phyloP scores from a whole-genome alignment of 768 basidiomycete species.

The Megacollybia marginata region DNA sequence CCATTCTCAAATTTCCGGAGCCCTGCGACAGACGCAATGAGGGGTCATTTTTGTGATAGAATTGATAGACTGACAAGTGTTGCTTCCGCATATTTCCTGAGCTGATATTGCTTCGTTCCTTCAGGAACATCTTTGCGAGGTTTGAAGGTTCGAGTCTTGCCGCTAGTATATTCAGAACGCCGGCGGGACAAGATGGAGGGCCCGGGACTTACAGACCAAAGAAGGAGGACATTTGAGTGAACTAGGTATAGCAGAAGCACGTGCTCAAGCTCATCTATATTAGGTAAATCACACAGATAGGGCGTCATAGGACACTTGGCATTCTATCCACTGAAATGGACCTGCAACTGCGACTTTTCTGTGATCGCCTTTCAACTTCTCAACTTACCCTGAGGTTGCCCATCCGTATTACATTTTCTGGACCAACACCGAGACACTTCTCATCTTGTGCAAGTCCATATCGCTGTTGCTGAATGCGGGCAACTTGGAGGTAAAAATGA shows the following conservation, averaged over 20 bases:
- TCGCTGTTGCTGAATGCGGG: too few species aligned
- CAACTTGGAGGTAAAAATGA: conserved; percentile 63
- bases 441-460: too few species aligned
- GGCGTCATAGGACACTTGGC: too few species aligned
- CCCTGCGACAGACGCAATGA: conserved; percentile 42
- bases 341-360: not conserved
- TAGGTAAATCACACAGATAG: too few species aligned
- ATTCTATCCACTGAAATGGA: too few species aligned
- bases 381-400: conserved; percentile 51
- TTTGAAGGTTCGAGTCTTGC: conserved; percentile 93
- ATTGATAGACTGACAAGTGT: conserved; percentile 54
- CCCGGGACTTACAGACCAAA: conserved; percentile 65
- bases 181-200: not conserved
- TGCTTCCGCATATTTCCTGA: conserved; percentile 97
- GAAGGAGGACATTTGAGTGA: conserved; percentile 67
- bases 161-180: conserved; percentile 33
- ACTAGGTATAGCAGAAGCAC: too few species aligned
- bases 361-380: not conserved
- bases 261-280: too few species aligned
- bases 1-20: conserved; percentile 88
- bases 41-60: not conserved
- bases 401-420: conserved; percentile 55
- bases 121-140: conserved; percentile 92
- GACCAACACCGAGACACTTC: conserved; percentile 1
- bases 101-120: conserved; percentile 95